Base-by-base conservation (phyloP, 305 asterid species). In the Salvia sclarea region DNA sequence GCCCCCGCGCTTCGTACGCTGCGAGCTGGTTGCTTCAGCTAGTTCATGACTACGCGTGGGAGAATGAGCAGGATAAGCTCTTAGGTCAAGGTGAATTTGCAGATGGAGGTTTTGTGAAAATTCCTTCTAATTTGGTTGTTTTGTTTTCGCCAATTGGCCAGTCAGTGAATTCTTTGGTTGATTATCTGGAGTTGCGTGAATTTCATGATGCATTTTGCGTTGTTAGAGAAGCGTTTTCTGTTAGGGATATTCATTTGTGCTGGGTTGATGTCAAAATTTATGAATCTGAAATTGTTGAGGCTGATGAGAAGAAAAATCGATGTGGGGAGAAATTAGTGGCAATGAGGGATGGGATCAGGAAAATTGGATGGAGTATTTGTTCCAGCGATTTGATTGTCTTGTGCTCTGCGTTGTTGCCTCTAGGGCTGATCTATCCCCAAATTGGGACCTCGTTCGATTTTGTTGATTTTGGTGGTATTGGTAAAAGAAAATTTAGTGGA, bases 301-400 rank as follows among this genome's bases (percentile, higher is more conserved):
- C 22, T 54, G 54, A 72, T 73, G 79, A 54, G 17, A 67, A 67
- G 61, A 75, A 76, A 62, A 60, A 52, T 75, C 72, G 61, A 22
- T 55, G 49, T 71, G 76, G 49, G 53, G 61, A 40, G 3, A 49
- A 54, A 55, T 69, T 80, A 69, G 66, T 14, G 10, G 35, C 20
- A 10, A 61, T 84, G 40, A 80, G 79, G 74, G 83, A 82, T 50
- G 75, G 74, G 52, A 68, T 85, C 65, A 71, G 74, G 70, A 78
- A 80, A 68, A 83, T 82, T 53, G 95, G 95, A n/a, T 94, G 95
- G 95, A 88, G 96, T 5, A 78, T 72, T 86, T 86, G 93, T 76
- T 87, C 96, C 3, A 89, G 88, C 11, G 84, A 91, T 76, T 69
- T 81, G 49, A 68, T 91, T 79, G 76, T 85, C 43, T 78, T 89